phyloP scores from a whole-genome alignment of 2,329 filamentous ascomycete genomes.

The Trichoderma polysporum region DNA sequence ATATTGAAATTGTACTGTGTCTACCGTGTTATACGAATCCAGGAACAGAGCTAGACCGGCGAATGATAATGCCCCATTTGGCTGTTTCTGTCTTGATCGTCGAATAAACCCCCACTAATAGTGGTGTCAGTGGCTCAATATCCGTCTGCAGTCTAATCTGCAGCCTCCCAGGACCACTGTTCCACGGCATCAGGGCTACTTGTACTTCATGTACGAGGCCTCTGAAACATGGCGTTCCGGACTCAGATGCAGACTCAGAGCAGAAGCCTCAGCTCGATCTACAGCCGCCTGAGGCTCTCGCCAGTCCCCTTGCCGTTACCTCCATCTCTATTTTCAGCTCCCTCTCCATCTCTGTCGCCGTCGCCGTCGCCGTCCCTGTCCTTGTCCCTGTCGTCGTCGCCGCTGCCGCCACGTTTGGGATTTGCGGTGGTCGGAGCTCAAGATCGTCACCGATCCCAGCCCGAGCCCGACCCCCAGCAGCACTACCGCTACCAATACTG shows the following conservation, averaged over 20 bases:
- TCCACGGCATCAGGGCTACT: no score
- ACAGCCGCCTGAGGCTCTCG: background rate
- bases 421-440: background rate
- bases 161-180: no score
- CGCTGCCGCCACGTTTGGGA: constrained; percentile 1
- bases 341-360: background rate
- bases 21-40: background rate
- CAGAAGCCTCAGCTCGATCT: background rate
- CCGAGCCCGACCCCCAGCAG: background rate
- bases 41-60: background rate
- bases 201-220: background rate
- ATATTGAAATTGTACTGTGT: background rate
- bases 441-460: constrained; percentile 14
- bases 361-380: background rate
- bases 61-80: background rate
- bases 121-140: background rate
- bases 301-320: background rate
- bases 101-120: background rate
- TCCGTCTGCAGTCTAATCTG: no score
- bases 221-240: constrained; percentile 7
- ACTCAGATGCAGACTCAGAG: background rate
- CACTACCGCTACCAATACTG: background rate
- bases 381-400: background rate
- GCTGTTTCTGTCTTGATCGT: background rate
- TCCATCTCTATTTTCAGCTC: background rate